These are phyloP conservation scores for Microdochium bolleyi DNA, from an alignment of 2,329 filamentous ascomycete species.

Conservation along the genomic window DNA sequence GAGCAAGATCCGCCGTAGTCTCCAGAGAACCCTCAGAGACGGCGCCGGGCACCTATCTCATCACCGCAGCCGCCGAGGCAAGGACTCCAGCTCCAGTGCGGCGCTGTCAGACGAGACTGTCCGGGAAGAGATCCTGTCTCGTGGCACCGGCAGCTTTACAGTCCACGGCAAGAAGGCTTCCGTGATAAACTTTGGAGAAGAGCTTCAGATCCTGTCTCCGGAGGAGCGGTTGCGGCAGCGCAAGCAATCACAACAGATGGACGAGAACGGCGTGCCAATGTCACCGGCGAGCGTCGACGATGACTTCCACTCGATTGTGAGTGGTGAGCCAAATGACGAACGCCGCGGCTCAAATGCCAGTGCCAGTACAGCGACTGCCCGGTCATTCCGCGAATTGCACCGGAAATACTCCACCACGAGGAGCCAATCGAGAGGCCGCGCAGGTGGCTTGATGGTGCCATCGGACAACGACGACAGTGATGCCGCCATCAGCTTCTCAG, in stretches of 20 bases:
- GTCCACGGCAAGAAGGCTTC: conserved; percentile 97
- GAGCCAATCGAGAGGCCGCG: conserved; percentile 30
- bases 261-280: conserved; percentile 17
- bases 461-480: conserved; percentile 52
- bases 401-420: conserved; percentile 50
- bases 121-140: conserved; percentile 62
- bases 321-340: background rate
- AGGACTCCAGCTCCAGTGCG: conserved; percentile 60
- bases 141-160: conserved; percentile 83
- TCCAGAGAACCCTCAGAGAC: conserved; percentile 86
- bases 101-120: conserved; percentile 38
- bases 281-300: conserved; percentile 31
- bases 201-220: conserved; percentile 69
- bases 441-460: conserved; percentile 35
- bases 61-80: conserved; percentile 68
- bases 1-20: conserved; percentile 70
- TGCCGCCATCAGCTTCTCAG: conserved; percentile 50
- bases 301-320: conserved; percentile 44
- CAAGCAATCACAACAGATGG: conserved; percentile 38
- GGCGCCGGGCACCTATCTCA: conserved; percentile 58
- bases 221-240: conserved; percentile 65
- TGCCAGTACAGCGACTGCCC: conserved; percentile 57
- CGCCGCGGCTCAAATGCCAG: conserved; percentile 55
- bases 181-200: conserved; percentile 91
- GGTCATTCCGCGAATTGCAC: conserved; percentile 56